Percentiles rank a stretch among this genome's conserved stretches.
phyloP scores from a whole-genome alignment of 495 filamentous ascomycete genomes.

The Daldinia grandis region DNA sequence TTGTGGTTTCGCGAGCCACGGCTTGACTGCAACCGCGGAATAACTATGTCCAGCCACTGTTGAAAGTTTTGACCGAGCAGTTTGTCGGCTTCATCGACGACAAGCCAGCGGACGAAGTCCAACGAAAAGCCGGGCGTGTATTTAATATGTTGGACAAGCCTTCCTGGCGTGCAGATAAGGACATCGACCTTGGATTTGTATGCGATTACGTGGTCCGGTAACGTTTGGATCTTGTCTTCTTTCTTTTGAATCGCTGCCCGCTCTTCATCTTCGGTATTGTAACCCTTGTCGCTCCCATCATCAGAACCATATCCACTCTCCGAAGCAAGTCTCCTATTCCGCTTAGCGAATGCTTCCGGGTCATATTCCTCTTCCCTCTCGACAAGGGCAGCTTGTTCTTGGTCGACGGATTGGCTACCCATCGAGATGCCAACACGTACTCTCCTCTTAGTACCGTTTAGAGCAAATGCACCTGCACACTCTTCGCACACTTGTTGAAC shows the following conservation, averaged over 20 bases:
- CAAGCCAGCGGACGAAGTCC: slow-evolving; percentile 79
- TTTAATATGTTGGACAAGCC: slow-evolving; percentile 89
- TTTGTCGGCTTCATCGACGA: slow-evolving; percentile 94
- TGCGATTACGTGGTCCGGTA: slow-evolving; percentile 68
- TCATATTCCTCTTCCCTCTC: slow-evolving; percentile 62
- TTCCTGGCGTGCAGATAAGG: slow-evolving; percentile 90
- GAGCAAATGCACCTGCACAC: slow-evolving; percentile 60
- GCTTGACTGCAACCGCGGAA: slow-evolving; percentile 66
- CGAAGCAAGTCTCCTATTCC: slow-evolving; percentile 29
- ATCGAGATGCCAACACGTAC: slow-evolving; percentile 82
- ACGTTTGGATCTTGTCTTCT: slow-evolving; percentile 46
- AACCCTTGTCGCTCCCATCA: slow-evolving; percentile 33
- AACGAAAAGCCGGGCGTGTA: slow-evolving; percentile 82
- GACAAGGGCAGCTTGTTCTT: slow-evolving; percentile 76
- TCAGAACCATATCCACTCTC: slow-evolving; percentile 21
- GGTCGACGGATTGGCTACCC: slow-evolving; percentile 76
- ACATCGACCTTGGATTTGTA: slow-evolving; percentile 81
- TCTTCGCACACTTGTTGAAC: slow-evolving; percentile 75
- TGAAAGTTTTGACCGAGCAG: slow-evolving; percentile 92
- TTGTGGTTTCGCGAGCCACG: slow-evolving; percentile 58
- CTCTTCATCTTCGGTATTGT: slow-evolving; percentile 46
- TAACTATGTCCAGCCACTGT: slow-evolving; percentile 82
- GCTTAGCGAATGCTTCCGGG: slow-evolving; percentile 44
- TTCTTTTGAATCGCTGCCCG: slow-evolving; percentile 39
- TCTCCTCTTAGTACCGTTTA: slow-evolving; percentile 60